Evolutionary conservation across 768 basidiomycete species (phyloP).

Genomic region (Kwoniella sp.): DNA sequence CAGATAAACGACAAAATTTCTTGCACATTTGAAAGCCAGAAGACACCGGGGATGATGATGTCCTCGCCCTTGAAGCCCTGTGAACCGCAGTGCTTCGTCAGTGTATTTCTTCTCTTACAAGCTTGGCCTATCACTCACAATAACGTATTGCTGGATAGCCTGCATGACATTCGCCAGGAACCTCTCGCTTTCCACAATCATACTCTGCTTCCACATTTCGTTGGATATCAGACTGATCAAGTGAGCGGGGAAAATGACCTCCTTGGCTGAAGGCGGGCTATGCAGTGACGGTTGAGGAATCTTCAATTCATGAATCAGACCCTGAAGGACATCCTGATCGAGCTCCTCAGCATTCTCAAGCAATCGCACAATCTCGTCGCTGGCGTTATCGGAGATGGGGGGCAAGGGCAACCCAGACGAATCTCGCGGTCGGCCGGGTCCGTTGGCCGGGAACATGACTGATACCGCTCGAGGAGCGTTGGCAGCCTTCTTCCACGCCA

Average conservation of each 20-base stretch:
- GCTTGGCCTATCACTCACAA: too few species aligned
- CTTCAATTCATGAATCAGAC: constrained; percentile 86
- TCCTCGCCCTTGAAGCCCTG: constrained; percentile 81
- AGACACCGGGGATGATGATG: constrained; percentile 92
- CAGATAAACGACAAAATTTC: constrained; percentile 99
- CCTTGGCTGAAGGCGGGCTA: constrained; percentile 91
- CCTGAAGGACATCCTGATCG: constrained; percentile 90
- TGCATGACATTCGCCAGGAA: constrained; percentile 99
- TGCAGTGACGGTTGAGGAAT: constrained; percentile 86
- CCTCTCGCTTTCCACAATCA: constrained; percentile 93
- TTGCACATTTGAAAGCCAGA: constrained; percentile 99
- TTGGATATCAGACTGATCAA: constrained; percentile 97
- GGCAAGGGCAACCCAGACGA: constrained; percentile 52
- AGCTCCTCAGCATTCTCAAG: constrained; percentile 87
- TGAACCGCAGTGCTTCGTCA: not conserved
- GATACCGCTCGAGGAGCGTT: constrained; percentile 43
- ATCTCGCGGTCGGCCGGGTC: constrained; percentile 42
- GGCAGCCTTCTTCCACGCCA: constrained; percentile 58
- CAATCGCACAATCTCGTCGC: constrained; percentile 90
- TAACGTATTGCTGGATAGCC: constrained; percentile 92
- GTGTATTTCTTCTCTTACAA: too few species aligned
- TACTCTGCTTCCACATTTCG: constrained; percentile 99
- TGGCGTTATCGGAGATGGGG: constrained; percentile 77
- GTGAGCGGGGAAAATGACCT: constrained; percentile 98
- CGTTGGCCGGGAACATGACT: constrained; percentile 53